phyloP scores from a whole-genome alignment of 2,329 filamentous ascomycete genomes.

The Xylaria sp. region DNA sequence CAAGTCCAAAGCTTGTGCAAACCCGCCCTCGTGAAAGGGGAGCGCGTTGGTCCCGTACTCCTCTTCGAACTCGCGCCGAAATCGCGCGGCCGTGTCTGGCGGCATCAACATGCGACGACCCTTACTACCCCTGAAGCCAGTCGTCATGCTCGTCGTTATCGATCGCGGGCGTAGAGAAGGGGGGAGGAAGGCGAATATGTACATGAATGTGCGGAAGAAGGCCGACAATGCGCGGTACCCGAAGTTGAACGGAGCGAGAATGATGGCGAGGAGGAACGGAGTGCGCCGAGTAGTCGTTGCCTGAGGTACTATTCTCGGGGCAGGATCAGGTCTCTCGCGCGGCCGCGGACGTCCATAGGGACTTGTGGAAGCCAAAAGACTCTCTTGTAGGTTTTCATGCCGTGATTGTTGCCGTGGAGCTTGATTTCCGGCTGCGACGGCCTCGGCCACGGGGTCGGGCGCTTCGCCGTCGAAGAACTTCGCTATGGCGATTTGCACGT shows the following conservation, averaged over 20 bases:
- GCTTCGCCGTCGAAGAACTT: conserved; percentile 98
- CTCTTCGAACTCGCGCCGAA: conserved; percentile 94
- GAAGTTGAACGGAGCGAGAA: conserved; percentile 84
- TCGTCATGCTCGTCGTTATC: conserved; percentile 63
- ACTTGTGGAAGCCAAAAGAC: conserved; percentile 56
- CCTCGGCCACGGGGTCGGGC: conserved; percentile 82
- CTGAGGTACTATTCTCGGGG: conserved; percentile 85
- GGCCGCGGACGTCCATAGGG: conserved; percentile 49
- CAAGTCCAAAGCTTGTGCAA: conserved; percentile 88
- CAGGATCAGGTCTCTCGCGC: conserved; percentile 66
- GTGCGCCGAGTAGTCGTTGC: conserved; percentile 74
- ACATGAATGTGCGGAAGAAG: conserved; percentile 77
- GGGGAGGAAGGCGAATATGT: conserved; percentile 83
- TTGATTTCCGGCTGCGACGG: conserved; percentile 69
- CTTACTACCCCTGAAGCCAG: conserved; percentile 67
- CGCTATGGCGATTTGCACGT: conserved; percentile 95
- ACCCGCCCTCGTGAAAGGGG: conserved; percentile 86
- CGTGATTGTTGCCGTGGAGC: conserved; percentile 71
- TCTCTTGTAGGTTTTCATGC: conserved; percentile 79
- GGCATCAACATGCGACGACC: conserved; percentile 82
- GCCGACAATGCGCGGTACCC: conserved; percentile 77
- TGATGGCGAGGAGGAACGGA: conserved; percentile 78
- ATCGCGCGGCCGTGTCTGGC: conserved; percentile 86
- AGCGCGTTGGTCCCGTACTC: conserved; percentile 80
- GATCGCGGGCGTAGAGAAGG: conserved; percentile 67